A percentile compares a stretch with the other conserved stretches of the same genome.
These are phyloP conservation scores for Malassezia caprae DNA, from an alignment of 1,284 basidiomycete species.

Conservation along the genomic window DNA sequence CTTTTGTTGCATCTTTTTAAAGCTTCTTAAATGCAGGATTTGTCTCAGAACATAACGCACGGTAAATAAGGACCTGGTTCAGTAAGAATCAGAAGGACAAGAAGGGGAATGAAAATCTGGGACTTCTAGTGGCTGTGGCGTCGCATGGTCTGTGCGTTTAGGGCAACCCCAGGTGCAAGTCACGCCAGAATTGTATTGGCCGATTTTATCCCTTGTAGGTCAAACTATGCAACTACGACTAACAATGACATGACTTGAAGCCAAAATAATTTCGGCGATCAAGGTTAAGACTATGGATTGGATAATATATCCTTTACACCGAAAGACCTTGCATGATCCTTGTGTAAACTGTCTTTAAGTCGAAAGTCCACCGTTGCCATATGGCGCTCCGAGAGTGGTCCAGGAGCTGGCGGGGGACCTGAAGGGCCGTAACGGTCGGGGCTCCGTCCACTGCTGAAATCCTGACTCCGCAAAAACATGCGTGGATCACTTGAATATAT, in stretches of 20 bases:
- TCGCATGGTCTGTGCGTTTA: not conserved
- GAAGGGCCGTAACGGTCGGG: conserved; percentile 38
- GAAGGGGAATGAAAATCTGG: not conserved
- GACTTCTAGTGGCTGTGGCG: not conserved
- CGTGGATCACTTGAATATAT: not conserved
- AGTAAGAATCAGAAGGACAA: not conserved
- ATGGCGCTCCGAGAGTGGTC: conserved; percentile 37
- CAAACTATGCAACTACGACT: not conserved
- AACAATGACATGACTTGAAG: conserved; percentile 1
- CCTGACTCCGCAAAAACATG: conserved; percentile 15
- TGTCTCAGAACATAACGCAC: not conserved
- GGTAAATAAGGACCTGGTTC: not conserved
- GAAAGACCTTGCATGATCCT: conserved; percentile 6
- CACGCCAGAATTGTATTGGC: not conserved
- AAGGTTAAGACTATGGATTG: conserved; percentile 11
- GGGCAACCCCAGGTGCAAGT: not conserved
- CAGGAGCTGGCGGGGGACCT: conserved; percentile 36
- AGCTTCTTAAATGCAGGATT: not conserved
- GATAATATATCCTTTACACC: conserved; percentile 1
- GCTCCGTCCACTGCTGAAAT: conserved; percentile 5
- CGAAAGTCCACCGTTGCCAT: conserved; percentile 38
- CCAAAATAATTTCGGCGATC: not conserved
- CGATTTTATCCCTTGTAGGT: not conserved
- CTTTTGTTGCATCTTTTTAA: not conserved
- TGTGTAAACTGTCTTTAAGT: conserved; percentile 19